Base-by-base conservation (phyloP, 202 grass and related monocot genomes). In the Digitaria exilis region DNA sequence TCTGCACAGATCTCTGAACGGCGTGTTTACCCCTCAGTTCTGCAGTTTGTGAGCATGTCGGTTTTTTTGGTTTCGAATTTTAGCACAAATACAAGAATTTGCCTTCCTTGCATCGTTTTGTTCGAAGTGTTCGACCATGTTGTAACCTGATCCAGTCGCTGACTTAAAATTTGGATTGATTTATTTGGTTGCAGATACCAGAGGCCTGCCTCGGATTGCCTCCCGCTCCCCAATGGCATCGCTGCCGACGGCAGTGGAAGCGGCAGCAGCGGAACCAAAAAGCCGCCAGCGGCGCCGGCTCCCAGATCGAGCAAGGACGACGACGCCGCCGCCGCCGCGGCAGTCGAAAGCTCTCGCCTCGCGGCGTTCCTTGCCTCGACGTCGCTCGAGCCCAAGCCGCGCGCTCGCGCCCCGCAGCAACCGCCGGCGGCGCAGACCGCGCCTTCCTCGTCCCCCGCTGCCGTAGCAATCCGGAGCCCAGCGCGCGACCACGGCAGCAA, bases 151-250 rank as follows among this genome's bases (percentile, higher is more conserved):
- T 77, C 61, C 76, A 84, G 71, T 79, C 88, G 22, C 22, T 49
- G 6, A 83, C 35, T 31, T 30, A 11, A n/a, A 18, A 29, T 34
- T 29, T 37, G 0, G 46, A 49, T 79, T 29, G 57, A 54, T 85
- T 84, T 54, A 21, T 79, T 85, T 37, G 49, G 41, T 34, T 49
- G 41, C 85, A 95, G 93, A 79, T 95, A 45, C 80, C 89, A 88
- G 82, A 90, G 88, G 86, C 52, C 88, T 4, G 85, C 69, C 76
- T 73, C 93, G 15, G 93, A 90, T 66, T 86, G 79, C 73, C 46
- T 95, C 16, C 66, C 83, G 17, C 76, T 87, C 52, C 62, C 82
- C 45, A 89, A 84, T 81, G 79, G 84, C 65, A 66, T 65, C 75
- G 25, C 57, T 13, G 57, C 25, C 57, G 57, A 1, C 4, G 22